phyloP scores from a whole-genome alignment of 805 yeast species.

The Saccharomycopsis amapae region DNA sequence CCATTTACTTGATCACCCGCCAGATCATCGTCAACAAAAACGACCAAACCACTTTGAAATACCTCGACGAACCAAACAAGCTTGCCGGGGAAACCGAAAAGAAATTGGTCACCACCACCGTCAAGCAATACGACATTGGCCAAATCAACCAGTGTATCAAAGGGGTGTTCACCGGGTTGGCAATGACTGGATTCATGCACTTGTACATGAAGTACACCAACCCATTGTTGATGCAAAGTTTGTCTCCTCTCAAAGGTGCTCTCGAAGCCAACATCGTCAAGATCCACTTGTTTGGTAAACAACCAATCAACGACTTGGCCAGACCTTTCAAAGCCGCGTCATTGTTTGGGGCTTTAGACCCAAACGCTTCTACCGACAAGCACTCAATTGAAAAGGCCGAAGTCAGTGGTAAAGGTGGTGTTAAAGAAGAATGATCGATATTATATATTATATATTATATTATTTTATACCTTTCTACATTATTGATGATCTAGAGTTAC shows the following conservation, averaged over 20 bases:
- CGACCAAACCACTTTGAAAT: conserved; percentile 87
- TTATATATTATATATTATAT: no score
- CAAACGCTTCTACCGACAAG: conserved; percentile 58
- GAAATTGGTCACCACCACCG: conserved; percentile 80
- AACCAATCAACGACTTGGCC: conserved; percentile 85
- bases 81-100: conserved; percentile 68
- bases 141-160: conserved; percentile 77
- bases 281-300: conserved; percentile 77
- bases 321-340: conserved; percentile 93
- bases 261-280: conserved; percentile 84
- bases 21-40: conserved; percentile 61
- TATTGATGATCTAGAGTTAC: not conserved
- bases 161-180: conserved; percentile 79
- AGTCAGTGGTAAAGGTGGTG: conserved; percentile 78
- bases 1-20: conserved; percentile 60
- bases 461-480: no score
- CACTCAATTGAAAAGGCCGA: conserved; percentile 81
- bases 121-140: conserved; percentile 87
- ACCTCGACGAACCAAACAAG: conserved; percentile 77
- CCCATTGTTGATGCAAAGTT: conserved; percentile 91
- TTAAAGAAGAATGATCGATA: conserved; percentile 82
- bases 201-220: conserved; percentile 94
- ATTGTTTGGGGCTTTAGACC: conserved; percentile 48
- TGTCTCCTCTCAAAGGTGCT: conserved; percentile 85
- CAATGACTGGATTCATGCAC: conserved; percentile 99